Evolutionary conservation across 352 stramenopile genomes (phyloP).

Genomic region (Pythium inflatum): DNA sequence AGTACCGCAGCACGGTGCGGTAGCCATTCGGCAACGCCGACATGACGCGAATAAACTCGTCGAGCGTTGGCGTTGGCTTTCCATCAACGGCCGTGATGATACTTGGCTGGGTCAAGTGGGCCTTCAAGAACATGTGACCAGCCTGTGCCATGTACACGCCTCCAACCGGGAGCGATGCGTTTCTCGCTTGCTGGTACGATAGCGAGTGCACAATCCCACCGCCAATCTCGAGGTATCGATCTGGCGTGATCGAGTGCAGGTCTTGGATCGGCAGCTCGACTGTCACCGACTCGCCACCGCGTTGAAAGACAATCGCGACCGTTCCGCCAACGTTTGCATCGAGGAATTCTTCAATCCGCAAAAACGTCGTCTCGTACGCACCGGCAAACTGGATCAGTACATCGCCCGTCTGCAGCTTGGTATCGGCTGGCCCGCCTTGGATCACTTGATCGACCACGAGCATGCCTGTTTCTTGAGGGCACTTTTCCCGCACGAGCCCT

Average conservation of each 20-base stretch:
- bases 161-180: conserved; percentile 74
- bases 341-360: conserved; percentile 77
- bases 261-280: conserved; percentile 61
- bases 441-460: conserved; percentile 90
- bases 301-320: conserved; percentile 76
- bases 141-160: conserved; percentile 86
- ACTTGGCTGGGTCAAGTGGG: conserved; percentile 78
- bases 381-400: conserved; percentile 84
- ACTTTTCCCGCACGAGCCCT: conserved; percentile 62
- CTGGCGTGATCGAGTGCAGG: conserved; percentile 83
- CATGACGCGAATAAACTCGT: conserved; percentile 82
- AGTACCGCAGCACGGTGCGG: conserved; percentile 84
- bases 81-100: conserved; percentile 88
- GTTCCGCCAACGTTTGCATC: conserved; percentile 71
- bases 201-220: conserved; percentile 88
- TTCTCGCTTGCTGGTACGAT: conserved; percentile 88
- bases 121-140: conserved; percentile 92
- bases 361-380: conserved; percentile 80
- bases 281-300: conserved; percentile 62
- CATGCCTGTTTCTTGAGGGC: conserved; percentile 88
- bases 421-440: conserved; percentile 72
- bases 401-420: conserved; percentile 83
- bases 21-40: conserved; percentile 74
- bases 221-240: conserved; percentile 84
- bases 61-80: conserved; percentile 78